Base-by-base conservation (phyloP, 768 basidiomycete genomes). In the Boletus fagicola region DNA sequence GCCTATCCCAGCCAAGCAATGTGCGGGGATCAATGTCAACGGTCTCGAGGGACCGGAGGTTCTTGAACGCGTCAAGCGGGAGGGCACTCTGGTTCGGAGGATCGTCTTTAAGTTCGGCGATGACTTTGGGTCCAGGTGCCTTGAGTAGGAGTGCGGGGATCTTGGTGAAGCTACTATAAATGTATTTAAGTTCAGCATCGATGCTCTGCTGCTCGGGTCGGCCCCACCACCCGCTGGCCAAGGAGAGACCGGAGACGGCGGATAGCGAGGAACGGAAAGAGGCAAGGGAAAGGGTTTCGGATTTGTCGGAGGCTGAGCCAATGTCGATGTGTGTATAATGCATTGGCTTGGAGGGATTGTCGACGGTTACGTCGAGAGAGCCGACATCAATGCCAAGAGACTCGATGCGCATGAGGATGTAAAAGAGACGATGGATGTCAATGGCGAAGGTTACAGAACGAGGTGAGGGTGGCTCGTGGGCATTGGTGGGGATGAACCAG, bases 151-250 rank as follows among this genome's bases (percentile, higher is more conserved):
- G 77, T 1, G 92, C 87, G 16, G 94, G 94, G 0, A 97, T 77
- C 73, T 90, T 93, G 44, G 92, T 97, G 76, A 96, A 92, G 68
- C 86, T 83, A 69, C 92, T 92, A 76, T 86, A 96, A 60, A 95
- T 80, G 72, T 86, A 92, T 69, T 85, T 93, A 70, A 96, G 84
- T 65, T 93, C 89, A 3, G 77, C 68, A 54, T 94, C 88, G 62
- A 89, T 73, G 58, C 68, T 80, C 12, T 80, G 82, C 38, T 81
- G 82, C 55, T 84, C 80, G 6, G 80, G 68, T 58, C 78, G 76
- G 44, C 79, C 74, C 89, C 88, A 94, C 89, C 89, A 92, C 50
- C 83, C 78, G 5, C 73, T 77, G 31, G 88, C 85, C 35, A 95
- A 76, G 0, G 92, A 93, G 30, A 92, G 76, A 33, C 76, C 79